Conservation (phyloP, 2,329 filamentous ascomycete genomes). For the Ophiocordyceps robertsii region DNA sequence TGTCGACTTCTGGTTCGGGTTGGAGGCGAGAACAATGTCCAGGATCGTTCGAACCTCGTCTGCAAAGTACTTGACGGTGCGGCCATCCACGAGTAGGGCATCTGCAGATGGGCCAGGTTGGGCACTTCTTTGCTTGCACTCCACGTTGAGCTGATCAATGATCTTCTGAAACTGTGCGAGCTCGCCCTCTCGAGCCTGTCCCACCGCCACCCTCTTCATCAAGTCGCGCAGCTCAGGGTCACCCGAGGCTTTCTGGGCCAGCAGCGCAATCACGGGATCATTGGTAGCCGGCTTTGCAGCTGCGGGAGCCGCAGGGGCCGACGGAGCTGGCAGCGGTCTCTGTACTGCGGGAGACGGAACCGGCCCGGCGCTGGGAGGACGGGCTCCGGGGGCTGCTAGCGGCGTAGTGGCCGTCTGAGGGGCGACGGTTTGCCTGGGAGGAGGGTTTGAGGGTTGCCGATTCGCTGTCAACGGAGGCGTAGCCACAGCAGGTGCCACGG, state of each 20-base stretch:
- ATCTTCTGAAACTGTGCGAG: slow-evolving; percentile 66
- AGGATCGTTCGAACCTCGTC: slow-evolving; percentile 43
- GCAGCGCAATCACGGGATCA: slow-evolving; percentile 68
- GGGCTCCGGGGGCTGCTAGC: slow-evolving; percentile 10
- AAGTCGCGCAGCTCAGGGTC: slow-evolving; percentile 61
- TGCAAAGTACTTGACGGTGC: slow-evolving; percentile 46
- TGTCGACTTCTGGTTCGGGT: slow-evolving; percentile 39
- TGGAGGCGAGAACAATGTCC: slow-evolving; percentile 44
- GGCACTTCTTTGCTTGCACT: slow-evolving; percentile 38
- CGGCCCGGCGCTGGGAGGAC: slow-evolving; percentile 11
- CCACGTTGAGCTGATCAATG: slow-evolving; percentile 61
- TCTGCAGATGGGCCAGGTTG: slow-evolving; percentile 41
- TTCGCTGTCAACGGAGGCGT: slow-evolving; percentile 7
- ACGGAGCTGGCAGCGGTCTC: background rate
- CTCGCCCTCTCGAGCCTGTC: slow-evolving; percentile 57
- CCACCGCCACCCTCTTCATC: slow-evolving; percentile 73
- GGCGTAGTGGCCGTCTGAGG: slow-evolving; percentile 5
- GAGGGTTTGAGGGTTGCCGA: slow-evolving; percentile 9
- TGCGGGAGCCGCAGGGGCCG: slow-evolving; percentile 1
- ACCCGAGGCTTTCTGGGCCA: slow-evolving; percentile 62
- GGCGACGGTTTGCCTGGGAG: slow-evolving; percentile 7
- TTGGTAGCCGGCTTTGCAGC: slow-evolving; percentile 18
- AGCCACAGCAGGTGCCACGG: slow-evolving; percentile 9
- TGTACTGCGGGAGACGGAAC: slow-evolving; percentile 4
- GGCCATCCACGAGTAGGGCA: slow-evolving; percentile 38